A percentile compares a stretch with the other conserved stretches of the same genome.
phyloP scores from a whole-genome alignment of 2,329 filamentous ascomycete genomes.

The Ophiostoma sp. region DNA sequence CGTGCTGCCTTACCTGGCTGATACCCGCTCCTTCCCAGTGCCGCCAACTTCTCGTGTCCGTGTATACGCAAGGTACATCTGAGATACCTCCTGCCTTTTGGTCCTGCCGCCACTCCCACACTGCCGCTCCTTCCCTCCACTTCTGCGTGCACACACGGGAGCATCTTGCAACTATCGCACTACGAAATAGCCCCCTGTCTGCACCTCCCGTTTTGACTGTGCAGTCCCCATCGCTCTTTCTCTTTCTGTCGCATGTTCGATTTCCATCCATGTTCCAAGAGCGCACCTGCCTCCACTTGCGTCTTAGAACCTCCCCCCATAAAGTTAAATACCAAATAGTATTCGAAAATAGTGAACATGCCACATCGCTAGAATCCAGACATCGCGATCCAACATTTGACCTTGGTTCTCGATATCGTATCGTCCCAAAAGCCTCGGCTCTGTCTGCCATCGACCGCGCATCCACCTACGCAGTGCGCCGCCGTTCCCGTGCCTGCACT shows the following conservation, averaged over 20 bases:
- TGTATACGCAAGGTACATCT: not conserved
- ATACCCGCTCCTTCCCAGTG: not conserved
- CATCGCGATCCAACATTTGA: conserved; percentile 5
- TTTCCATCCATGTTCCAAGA: not conserved
- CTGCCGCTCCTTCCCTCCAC: not conserved
- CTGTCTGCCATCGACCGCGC: not conserved
- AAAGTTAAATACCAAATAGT: not conserved
- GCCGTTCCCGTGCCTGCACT: not conserved
- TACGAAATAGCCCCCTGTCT: conserved; percentile 14
- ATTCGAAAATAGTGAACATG: not conserved
- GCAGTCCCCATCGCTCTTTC: conserved; percentile 14
- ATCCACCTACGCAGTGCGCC: not conserved
- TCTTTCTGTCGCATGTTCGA: conserved; percentile 15
- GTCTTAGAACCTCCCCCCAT: not conserved
- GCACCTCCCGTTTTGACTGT: not conserved
- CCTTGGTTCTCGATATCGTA: not conserved
- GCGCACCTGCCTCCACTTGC: conserved; percentile 1
- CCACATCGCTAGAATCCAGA: conserved; percentile 15
- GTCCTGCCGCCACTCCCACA: not conserved
- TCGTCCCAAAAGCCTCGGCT: not conserved
- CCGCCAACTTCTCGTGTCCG: conserved; percentile 6
- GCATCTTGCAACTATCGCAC: not conserved
- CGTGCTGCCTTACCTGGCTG: no score
- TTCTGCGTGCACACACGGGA: not conserved
- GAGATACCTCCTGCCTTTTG: not conserved